phyloP scores from a whole-genome alignment of 2,329 filamentous ascomycete species.

The Geosmithia putterillii region DNA sequence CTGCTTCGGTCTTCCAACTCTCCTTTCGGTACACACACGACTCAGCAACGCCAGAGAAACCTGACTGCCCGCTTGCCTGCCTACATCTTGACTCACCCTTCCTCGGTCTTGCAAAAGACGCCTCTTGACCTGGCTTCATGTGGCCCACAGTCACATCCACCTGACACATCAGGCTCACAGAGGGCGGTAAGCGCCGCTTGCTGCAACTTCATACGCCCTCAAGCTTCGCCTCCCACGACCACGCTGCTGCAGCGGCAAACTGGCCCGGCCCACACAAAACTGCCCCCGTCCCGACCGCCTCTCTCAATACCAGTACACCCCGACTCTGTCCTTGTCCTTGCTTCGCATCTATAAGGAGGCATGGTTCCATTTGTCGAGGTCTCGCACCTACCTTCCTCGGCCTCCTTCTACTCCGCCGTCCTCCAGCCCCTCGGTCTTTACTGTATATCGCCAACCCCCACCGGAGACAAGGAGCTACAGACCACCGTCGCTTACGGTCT shows the following conservation, averaged over 20 bases:
- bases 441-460: slow-evolving; percentile 26
- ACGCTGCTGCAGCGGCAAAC: background rate
- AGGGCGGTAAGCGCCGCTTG: slow-evolving; percentile 1
- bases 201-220: background rate
- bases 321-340: background rate
- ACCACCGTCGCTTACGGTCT: slow-evolving; percentile 6
- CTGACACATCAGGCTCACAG: background rate
- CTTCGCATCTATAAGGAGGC: slow-evolving; percentile 5
- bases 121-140: background rate
- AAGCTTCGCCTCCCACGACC: background rate
- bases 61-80: background rate
- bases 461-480: background rate
- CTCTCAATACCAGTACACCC: background rate
- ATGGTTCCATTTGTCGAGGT: slow-evolving; percentile 44
- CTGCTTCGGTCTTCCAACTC: background rate
- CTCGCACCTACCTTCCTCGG: slow-evolving; percentile 63
- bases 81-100: background rate
- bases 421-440: slow-evolving; percentile 67
- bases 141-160: slow-evolving; percentile 1
- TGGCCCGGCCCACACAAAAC: background rate
- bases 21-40: background rate
- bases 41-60: background rate
- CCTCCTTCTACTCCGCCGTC: slow-evolving; percentile 73
- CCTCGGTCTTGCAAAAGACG: background rate
- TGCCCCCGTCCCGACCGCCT: background rate